These are phyloP conservation scores for Streptanthus diversifolius DNA, from an alignment of 345 rosid species.

Conservation along the genomic window DNA sequence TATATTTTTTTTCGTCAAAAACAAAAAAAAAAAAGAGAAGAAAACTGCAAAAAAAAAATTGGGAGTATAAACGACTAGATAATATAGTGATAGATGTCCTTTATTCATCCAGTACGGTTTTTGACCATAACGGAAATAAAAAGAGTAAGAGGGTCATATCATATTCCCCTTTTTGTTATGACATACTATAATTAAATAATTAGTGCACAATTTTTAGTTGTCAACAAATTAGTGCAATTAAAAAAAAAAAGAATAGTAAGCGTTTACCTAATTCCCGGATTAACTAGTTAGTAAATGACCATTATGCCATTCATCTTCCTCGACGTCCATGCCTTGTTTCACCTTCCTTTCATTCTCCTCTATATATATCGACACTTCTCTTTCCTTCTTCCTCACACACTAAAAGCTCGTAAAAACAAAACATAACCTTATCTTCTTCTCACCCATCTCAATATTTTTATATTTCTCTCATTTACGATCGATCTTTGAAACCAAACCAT, in stretches of 20 bases:
- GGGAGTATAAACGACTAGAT: neutral
- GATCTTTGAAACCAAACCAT: slow-evolving; percentile 38
- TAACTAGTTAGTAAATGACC: neutral
- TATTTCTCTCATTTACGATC: neutral
- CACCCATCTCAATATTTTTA: neutral
- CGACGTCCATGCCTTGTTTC: slow-evolving; percentile 2
- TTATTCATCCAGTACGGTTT: slow-evolving; percentile 16
- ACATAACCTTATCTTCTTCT: neutral
- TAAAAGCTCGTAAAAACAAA: slow-evolving; percentile 22
- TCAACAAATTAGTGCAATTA: neutral
- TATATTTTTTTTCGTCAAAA: neutral
- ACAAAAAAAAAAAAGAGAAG: neutral
- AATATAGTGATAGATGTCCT: slow-evolving; percentile 6
- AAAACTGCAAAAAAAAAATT: neutral
- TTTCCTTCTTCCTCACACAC: slow-evolving; percentile 52
- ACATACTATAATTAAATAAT: neutral
- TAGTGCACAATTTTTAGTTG: neutral
- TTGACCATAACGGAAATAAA: slow-evolving; percentile 25
- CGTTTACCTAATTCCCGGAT: slow-evolving; percentile 12
- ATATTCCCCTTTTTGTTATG: neutral
- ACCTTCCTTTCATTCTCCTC: slow-evolving; percentile 14
- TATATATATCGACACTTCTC: slow-evolving; percentile 45
- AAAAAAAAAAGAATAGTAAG: slow-evolving; percentile 21
- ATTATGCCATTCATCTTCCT: slow-evolving; percentile 16
- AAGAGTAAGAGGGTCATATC: neutral